Evolutionary conservation across 768 basidiomycete species (phyloP).

Genomic region (Trametes meyenii): DNA sequence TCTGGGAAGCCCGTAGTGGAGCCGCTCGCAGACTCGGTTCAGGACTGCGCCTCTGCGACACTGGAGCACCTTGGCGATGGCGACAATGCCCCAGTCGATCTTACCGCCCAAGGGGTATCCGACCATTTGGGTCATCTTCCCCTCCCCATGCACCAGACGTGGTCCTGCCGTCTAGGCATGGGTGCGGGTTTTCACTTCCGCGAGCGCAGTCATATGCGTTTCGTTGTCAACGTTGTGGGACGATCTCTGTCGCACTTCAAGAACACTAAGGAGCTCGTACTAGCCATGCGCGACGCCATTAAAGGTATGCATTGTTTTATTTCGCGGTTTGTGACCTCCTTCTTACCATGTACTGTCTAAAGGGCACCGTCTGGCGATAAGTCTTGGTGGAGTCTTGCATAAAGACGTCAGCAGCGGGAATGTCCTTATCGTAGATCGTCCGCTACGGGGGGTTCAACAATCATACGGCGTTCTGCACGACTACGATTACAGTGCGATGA

Average conservation of each 20-base stretch:
- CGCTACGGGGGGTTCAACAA: not conserved
- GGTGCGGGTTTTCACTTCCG: not conserved
- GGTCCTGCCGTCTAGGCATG: not conserved
- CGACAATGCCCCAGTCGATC: not conserved
- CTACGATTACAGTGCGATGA: slow-evolving; percentile 5
- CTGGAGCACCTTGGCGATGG: not conserved
- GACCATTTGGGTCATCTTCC: not conserved
- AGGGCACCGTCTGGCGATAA: not conserved
- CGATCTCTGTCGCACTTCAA: slow-evolving; percentile 6
- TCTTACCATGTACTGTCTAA: not conserved
- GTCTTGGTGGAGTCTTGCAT: not conserved
- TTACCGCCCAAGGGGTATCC: not conserved
- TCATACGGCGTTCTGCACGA: not conserved
- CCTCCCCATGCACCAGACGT: slow-evolving; percentile 2
- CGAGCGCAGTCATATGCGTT: slow-evolving; percentile 18
- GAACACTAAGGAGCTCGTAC: slow-evolving; percentile 8
- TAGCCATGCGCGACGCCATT: slow-evolving; percentile 16
- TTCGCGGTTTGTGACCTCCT: not conserved
- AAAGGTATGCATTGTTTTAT: slow-evolving; percentile 4
- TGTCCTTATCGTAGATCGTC: not conserved
- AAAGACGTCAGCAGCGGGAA: not conserved
- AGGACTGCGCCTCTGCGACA: not conserved
- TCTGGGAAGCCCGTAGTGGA: not conserved
- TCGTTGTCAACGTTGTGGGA: slow-evolving; percentile 12
- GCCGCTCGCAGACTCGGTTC: not conserved